These are phyloP conservation scores for Neurospora sp. DNA, from an alignment of 495 filamentous ascomycete genomes.

Conservation along the genomic window DNA sequence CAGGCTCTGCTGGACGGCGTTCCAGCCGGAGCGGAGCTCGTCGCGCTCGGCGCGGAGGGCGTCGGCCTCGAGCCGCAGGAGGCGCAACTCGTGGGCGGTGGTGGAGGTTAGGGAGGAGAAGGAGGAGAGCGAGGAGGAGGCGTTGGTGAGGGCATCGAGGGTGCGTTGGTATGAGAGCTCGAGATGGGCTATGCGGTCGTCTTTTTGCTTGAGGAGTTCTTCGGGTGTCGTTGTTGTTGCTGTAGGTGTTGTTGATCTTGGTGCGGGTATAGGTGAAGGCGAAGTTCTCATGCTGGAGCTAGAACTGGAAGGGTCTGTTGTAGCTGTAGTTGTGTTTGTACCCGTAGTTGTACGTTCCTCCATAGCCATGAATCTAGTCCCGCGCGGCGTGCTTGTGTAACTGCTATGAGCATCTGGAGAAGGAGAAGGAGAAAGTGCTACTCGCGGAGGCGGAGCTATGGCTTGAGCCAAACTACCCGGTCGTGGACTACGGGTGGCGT, in stretches of 20 bases:
- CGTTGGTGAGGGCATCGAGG: conserved; percentile 29
- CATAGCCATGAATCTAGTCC: not conserved
- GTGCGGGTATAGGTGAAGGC: not conserved
- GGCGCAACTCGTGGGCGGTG: conserved; percentile 26
- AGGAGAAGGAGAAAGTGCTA: not conserved
- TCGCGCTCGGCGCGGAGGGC: conserved; percentile 26
- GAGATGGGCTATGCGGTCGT: conserved; percentile 34
- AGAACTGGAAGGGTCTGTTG: not conserved
- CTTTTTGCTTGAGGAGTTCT: conserved; percentile 25
- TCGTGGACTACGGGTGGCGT: not conserved
- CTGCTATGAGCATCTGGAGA: not conserved
- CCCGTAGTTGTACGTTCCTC: not conserved
- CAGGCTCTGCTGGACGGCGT: conserved; percentile 24
- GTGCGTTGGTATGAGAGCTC: conserved; percentile 25
- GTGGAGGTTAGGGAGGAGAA: not conserved
- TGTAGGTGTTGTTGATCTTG: not conserved
- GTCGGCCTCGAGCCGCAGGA: conserved; percentile 32
- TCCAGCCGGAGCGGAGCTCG: conserved; percentile 34
- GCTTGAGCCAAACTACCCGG: not conserved
- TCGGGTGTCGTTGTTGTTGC: conserved; percentile 5
- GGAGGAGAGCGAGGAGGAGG: not conserved
- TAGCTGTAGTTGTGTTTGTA: not conserved
- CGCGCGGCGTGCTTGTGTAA: not conserved
- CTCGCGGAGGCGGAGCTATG: not conserved
- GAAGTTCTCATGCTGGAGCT: not conserved